Evolutionary conservation across 2,329 filamentous ascomycete species (phyloP).

Genomic region (Colletotrichum cordylinicola): DNA sequence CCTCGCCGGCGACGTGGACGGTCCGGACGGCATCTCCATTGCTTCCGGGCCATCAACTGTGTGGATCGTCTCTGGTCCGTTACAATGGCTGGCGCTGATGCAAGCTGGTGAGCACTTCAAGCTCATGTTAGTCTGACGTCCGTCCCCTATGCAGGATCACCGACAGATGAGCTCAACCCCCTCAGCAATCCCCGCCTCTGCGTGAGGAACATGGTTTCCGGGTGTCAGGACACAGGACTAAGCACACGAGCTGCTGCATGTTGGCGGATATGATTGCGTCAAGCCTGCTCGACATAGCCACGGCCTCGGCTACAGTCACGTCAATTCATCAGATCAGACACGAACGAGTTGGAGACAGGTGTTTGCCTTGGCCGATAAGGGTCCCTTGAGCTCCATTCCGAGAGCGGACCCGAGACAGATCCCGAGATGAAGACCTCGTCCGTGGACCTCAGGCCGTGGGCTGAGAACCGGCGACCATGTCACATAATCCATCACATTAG

Average conservation of each 20-base stretch:
- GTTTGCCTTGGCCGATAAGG: not conserved
- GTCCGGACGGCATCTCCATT: not conserved
- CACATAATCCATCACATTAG: not conserved
- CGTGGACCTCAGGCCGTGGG: not conserved
- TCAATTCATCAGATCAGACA: not conserved
- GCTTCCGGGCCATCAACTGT: not conserved
- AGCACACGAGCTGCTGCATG: not conserved
- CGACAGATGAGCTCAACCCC: not conserved
- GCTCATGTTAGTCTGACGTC: not conserved
- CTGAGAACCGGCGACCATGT: not conserved
- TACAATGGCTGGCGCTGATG: not conserved
- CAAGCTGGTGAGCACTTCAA: not conserved
- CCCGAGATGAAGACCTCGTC: not conserved
- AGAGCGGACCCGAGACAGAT: constrained; percentile 1
- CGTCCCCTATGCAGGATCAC: not conserved
- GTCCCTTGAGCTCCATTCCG: not conserved
- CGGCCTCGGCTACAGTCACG: not conserved
- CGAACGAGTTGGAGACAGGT: not conserved
- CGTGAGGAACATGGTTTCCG: not conserved
- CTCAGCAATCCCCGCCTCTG: not conserved
- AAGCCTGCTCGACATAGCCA: not conserved
- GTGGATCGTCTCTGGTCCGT: not conserved
- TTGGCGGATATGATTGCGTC: constrained; percentile 2
- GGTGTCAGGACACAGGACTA: not conserved
- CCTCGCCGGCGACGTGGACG: not conserved